A percentile compares a stretch with the other conserved stretches of the same genome.
phyloP scores from a whole-genome alignment of 2,329 filamentous ascomycete species.

The Pyrenophora tritici-repentis region DNA sequence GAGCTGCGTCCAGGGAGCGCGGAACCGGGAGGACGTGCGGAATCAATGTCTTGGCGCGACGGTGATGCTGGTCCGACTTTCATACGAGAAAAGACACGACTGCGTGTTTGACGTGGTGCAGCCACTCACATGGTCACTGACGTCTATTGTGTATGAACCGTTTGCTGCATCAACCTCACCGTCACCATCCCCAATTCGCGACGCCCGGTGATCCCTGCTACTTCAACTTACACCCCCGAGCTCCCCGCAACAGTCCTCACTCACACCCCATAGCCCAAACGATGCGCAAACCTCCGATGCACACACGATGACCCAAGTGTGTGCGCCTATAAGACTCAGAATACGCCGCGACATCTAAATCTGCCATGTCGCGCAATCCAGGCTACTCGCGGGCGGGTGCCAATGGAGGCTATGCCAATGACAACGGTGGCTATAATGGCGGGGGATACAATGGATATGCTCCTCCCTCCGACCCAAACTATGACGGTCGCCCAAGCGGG shows the following conservation, averaged over 20 bases:
- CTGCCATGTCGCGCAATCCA: slow-evolving; percentile 45
- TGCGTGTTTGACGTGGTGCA: no score
- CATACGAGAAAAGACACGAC: no score
- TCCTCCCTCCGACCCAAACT: slow-evolving; percentile 23
- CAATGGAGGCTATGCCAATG: slow-evolving; percentile 48
- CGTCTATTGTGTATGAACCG: no score
- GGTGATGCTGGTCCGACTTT: not conserved
- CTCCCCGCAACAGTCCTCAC: slow-evolving; percentile 30
- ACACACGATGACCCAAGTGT: slow-evolving; percentile 22
- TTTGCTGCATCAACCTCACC: not conserved
- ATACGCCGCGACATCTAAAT: slow-evolving; percentile 12
- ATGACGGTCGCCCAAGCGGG: slow-evolving; percentile 26
- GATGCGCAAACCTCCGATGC: slow-evolving; percentile 14
- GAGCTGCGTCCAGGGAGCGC: slow-evolving; percentile 19
- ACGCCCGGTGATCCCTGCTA: slow-evolving; percentile 19
- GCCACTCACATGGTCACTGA: no score
- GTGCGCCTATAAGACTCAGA: slow-evolving; percentile 3
- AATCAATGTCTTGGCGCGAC: slow-evolving; percentile 22
- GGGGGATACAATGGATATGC: slow-evolving; percentile 31
- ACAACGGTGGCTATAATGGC: slow-evolving; percentile 18
- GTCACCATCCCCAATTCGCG: not conserved
- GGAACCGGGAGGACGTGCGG: slow-evolving; percentile 19
- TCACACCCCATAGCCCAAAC: slow-evolving; percentile 6
- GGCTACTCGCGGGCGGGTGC: slow-evolving; percentile 38
- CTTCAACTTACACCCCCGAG: slow-evolving; percentile 29